Evolutionary conservation across 768 basidiomycete species (phyloP).

Genomic region (Lentinula sp.): DNA sequence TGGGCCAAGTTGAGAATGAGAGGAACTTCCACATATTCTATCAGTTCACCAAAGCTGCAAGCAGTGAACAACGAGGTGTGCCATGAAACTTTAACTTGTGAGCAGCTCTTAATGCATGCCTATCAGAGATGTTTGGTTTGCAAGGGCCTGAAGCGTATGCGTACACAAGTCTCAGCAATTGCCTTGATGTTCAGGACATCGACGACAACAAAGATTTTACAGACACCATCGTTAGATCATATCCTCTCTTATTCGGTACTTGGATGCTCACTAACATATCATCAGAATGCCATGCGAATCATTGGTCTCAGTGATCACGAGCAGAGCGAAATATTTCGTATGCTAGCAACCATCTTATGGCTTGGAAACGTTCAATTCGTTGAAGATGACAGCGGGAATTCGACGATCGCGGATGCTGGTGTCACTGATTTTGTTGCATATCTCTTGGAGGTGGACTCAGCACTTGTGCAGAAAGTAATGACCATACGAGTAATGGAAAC

Average conservation of each 20-base stretch:
- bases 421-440: slow-evolving; percentile 96
- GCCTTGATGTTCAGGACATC: slow-evolving; percentile 86
- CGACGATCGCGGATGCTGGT: slow-evolving; percentile 68
- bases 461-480: slow-evolving; percentile 80
- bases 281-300: slow-evolving; percentile 85
- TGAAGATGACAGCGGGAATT: slow-evolving; percentile 88
- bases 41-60: slow-evolving; percentile 96
- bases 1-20: slow-evolving; percentile 94
- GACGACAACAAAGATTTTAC: slow-evolving; percentile 83
- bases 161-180: slow-evolving; percentile 90
- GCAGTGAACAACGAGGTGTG: slow-evolving; percentile 81
- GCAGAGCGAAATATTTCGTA: slow-evolving; percentile 89
- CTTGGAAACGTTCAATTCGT: slow-evolving; percentile 91
- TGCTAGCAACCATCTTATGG: slow-evolving; percentile 91
- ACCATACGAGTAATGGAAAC: slow-evolving; percentile 89
- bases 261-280: background rate
- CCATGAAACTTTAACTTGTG: background rate
- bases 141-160: slow-evolving; percentile 95
- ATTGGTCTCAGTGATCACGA: slow-evolving; percentile 85
- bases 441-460: slow-evolving; percentile 82
- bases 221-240: slow-evolving; percentile 73
- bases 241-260: slow-evolving; percentile 2
- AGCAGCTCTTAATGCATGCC: slow-evolving; percentile 7
- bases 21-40: slow-evolving; percentile 99
- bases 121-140: slow-evolving; percentile 83